Conservation (phyloP, 2,329 filamentous ascomycete species). For the Macrophomina phaseolina region DNA sequence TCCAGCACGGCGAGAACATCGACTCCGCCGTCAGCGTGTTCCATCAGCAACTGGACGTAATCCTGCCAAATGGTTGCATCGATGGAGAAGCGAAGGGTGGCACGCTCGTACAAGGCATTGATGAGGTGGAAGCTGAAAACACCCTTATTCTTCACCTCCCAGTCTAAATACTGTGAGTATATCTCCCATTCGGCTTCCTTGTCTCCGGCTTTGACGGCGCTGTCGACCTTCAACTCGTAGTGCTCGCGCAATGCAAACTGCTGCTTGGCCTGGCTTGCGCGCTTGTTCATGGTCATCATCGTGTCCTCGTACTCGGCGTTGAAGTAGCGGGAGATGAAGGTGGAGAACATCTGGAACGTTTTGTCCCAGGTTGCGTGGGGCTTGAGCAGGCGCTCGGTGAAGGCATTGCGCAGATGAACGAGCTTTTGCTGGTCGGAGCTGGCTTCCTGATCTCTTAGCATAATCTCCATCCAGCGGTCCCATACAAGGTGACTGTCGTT, state of each 20-base stretch:
- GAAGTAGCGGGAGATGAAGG: constrained; percentile 74
- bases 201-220: constrained; percentile 63
- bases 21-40: constrained; percentile 55
- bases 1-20: constrained; percentile 73
- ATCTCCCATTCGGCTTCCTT: constrained; percentile 60
- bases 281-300: constrained; percentile 71
- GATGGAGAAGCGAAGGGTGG: constrained; percentile 73
- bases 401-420: constrained; percentile 70
- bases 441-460: constrained; percentile 69
- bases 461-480: constrained; percentile 77
- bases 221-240: constrained; percentile 69
- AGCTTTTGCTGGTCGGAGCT: constrained; percentile 62
- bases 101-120: constrained; percentile 76
- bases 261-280: constrained; percentile 67
- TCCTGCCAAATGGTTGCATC: constrained; percentile 83
- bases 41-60: constrained; percentile 74
- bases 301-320: constrained; percentile 72
- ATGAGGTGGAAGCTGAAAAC: constrained; percentile 60
- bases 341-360: constrained; percentile 76
- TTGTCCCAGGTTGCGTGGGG: constrained; percentile 78
- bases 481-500: constrained; percentile 79
- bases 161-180: constrained; percentile 76
- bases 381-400: constrained; percentile 71
- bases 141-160: constrained; percentile 73
- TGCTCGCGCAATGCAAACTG: constrained; percentile 69